Evolutionary conservation across 2,329 filamentous ascomycete genomes (phyloP).

Genomic region (Blastomyces emzantsi): DNA sequence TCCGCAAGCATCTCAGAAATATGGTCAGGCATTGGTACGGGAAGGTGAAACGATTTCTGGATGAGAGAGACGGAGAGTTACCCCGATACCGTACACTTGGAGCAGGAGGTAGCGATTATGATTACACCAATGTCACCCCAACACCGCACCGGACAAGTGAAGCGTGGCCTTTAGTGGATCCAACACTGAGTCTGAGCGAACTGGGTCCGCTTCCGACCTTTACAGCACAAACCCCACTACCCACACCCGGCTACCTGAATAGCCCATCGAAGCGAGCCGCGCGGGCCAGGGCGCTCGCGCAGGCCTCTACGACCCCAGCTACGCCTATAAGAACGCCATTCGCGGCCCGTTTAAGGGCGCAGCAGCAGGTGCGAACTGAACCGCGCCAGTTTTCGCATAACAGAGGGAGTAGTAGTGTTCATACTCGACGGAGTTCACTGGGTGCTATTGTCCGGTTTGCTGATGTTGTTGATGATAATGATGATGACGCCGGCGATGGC

Average conservation of each 20-base stretch:
- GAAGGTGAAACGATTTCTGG: constrained; percentile 24
- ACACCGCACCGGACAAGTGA: background rate
- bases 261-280: constrained; percentile 41
- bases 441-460: constrained; percentile 17
- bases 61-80: background rate
- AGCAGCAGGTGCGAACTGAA: constrained; percentile 27
- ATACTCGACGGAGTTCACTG: constrained; percentile 23
- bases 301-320: constrained; percentile 38
- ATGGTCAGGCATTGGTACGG: constrained; percentile 50
- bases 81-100: background rate
- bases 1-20: constrained; percentile 46
- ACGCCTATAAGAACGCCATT: constrained; percentile 39
- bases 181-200: constrained; percentile 29
- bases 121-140: background rate
- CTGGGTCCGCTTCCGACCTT: constrained; percentile 25
- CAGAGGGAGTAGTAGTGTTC: constrained; percentile 18
- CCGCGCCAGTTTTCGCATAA: constrained; percentile 14
- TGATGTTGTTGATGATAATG: background rate
- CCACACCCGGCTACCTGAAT: constrained; percentile 36
- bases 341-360: constrained; percentile 30
- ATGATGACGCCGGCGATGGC: background rate
- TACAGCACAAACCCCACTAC: constrained; percentile 30
- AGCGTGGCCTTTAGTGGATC: background rate
- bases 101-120: background rate
- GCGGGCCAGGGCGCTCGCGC: constrained; percentile 33